Base-by-base conservation (phyloP, 2,329 filamentous ascomycete species). In the Aspergillus fumigatiaffinis region DNA sequence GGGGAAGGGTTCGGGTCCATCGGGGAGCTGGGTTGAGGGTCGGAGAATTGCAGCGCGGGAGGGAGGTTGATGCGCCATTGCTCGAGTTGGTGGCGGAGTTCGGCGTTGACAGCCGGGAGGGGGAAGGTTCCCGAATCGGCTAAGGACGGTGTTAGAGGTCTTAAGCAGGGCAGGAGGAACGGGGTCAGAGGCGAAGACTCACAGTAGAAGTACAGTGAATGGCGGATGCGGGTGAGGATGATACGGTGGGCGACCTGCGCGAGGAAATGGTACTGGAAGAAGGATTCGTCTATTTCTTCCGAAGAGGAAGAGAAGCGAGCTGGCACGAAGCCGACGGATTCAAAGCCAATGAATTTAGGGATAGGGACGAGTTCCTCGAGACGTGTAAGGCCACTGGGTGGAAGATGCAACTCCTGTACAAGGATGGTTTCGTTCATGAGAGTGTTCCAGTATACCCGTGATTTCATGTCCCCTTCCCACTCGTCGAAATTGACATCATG, bases 251-350 rank as follows among this genome's bases (percentile, higher is more conserved):
- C 81, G 38, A 82, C 80, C 63, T 84, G 81, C 26, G 81, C 81
- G 5, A 84, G 76, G 59, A 84, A 84, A 60, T 84, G 81, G 56
- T 83, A 83, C 65, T 83, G 81, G 68, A 82, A 83, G 59, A 81
- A 80, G 1, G 80, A 77, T 57, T 83, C 80, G 54, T 82, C 79
- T 42, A 80, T 75, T 50, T 80, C 75, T 5, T 71, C 72, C 4
- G 32, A 17, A 7, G 66, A 60, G 17, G 70, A 60, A 17, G 66
- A 61, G 50, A 67, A 67, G 6, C 70, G 64, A 51, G 58, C 72
- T 26, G 63, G 69, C 50, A 60, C 71, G 61, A 72, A 71, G 53
- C 68, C 69, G 14, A 67, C 64, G 25, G 69, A 66, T 56, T 76
- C 76, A 55, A 77, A 82, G 3, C 71, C 68, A 28, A 77, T 80